These are phyloP conservation scores for Pseudogymnoascus sp. DNA, from an alignment of 2,329 filamentous ascomycete species.

Conservation along the genomic window DNA sequence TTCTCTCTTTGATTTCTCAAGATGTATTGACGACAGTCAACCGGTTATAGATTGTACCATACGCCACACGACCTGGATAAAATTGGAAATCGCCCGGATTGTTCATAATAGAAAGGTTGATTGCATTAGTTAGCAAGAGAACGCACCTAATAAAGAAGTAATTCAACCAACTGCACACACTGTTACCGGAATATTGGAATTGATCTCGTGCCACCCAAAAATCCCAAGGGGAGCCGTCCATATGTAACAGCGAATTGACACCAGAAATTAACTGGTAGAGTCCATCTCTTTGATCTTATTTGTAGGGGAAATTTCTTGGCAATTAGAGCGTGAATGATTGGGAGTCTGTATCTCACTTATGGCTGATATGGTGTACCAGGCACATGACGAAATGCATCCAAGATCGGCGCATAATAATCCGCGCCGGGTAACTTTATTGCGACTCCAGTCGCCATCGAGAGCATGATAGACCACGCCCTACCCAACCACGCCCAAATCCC, in stretches of 20 bases:
- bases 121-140: neutral
- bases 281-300: neutral
- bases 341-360: neutral
- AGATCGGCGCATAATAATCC: conserved; percentile 7
- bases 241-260: neutral
- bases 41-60: neutral
- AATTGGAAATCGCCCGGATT: neutral
- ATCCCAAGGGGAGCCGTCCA: neutral
- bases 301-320: neutral
- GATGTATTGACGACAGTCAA: neutral
- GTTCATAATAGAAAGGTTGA: neutral
- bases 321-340: neutral
- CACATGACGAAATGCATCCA: neutral
- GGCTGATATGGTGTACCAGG: neutral
- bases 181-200: neutral
- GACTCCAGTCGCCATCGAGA: neutral
- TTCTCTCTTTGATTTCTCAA: neutral
- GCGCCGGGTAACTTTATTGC: neutral
- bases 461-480: neutral
- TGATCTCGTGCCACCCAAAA: neutral
- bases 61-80: neutral
- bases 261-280: neutral
- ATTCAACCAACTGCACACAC: neutral
- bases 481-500: neutral
- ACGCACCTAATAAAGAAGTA: neutral